These are phyloP conservation scores for Omphalea diandra DNA, from an alignment of 441 rosid species.

Conservation along the genomic window DNA sequence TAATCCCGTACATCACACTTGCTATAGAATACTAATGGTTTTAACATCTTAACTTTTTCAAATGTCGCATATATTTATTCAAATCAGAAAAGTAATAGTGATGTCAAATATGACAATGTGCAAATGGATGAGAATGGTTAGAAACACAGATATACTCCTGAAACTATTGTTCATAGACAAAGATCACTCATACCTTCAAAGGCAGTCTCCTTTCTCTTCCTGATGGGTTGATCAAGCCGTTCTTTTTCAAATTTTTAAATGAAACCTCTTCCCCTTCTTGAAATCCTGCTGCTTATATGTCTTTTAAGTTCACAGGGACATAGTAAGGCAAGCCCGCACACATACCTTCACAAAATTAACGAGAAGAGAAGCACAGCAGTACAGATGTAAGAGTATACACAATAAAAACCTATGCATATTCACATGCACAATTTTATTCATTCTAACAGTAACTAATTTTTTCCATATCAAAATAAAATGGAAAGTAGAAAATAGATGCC, in stretches of 20 bases:
- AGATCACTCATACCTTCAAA: slow-evolving; percentile 52
- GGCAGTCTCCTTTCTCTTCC: slow-evolving; percentile 96
- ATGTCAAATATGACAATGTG: slow-evolving; percentile 2
- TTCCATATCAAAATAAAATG: not conserved
- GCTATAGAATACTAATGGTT: too few relatives aligned
- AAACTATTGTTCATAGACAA: not conserved
- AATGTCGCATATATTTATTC: not conserved
- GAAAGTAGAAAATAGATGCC: not conserved
- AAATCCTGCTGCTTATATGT: slow-evolving; percentile 74
- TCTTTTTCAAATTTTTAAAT: slow-evolving; percentile 67
- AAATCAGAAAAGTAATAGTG: not conserved
- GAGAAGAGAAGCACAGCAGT: not conserved
- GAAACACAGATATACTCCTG: not conserved
- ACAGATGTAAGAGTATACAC: not conserved
- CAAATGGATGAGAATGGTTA: not conserved
- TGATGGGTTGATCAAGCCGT: slow-evolving; percentile 86
- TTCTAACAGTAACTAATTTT: not conserved
- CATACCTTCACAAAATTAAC: slow-evolving; percentile 56
- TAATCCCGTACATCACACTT: too few relatives aligned
- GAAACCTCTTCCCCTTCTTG: slow-evolving; percentile 89
- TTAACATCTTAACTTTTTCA: not conserved
- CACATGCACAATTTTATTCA: not conserved
- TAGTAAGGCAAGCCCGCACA: slow-evolving; percentile 75
- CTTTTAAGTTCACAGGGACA: slow-evolving; percentile 74
- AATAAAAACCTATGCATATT: not conserved